Conservation (phyloP, 495 filamentous ascomycete species). For the Parachaetomium inaequale region DNA sequence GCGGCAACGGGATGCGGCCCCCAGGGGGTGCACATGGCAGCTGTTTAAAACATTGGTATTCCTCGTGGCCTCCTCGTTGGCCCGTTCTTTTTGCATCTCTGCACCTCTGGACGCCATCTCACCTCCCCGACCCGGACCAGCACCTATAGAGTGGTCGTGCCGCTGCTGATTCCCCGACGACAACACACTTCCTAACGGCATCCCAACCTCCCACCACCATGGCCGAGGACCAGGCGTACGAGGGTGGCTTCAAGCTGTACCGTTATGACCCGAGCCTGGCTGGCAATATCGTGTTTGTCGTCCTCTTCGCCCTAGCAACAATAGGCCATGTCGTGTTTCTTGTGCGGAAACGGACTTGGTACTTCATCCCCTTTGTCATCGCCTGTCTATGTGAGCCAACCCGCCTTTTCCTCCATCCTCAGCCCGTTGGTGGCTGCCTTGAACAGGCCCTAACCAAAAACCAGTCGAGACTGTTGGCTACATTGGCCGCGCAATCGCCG, state of each 20-base stretch:
- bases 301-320: constrained; percentile 49
- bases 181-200: not conserved
- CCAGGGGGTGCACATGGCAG: too few relatives aligned
- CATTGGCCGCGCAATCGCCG: constrained; percentile 46
- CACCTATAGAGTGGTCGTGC: too few relatives aligned
- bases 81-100: too few relatives aligned
- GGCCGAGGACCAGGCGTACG: not conserved
- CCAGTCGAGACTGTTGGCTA: constrained; percentile 60
- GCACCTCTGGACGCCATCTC: not conserved
- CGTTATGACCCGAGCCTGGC: constrained; percentile 49
- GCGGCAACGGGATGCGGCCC: not conserved
- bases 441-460: not conserved
- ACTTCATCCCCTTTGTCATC: constrained; percentile 57
- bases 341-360: constrained; percentile 50
- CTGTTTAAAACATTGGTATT: too few relatives aligned
- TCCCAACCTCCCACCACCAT: not conserved
- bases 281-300: constrained; percentile 48
- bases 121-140: too few relatives aligned
- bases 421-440: not conserved
- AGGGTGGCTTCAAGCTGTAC: constrained; percentile 32
- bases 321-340: constrained; percentile 49
- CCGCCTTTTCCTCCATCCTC: not conserved
- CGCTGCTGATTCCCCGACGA: too few relatives aligned
- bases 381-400: constrained; percentile 55
- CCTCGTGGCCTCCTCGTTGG: too few relatives aligned